A percentile compares a stretch with the other conserved stretches of the same genome.
These are phyloP conservation scores for Pisolithus tinctorius DNA, from an alignment of 768 basidiomycete species.

Conservation along the genomic window DNA sequence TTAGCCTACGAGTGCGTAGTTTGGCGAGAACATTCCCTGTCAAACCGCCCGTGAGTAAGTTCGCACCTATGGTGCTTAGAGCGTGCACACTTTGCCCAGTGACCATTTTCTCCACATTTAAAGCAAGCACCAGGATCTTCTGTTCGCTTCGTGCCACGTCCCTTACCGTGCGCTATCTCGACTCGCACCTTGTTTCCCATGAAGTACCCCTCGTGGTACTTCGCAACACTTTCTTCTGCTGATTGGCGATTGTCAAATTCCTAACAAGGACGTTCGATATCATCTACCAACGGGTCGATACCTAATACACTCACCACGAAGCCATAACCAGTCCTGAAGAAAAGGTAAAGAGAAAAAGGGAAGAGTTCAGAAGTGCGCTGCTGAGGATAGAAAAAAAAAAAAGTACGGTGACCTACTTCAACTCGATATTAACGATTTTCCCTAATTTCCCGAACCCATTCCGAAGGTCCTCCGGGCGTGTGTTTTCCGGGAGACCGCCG, in stretches of 20 bases:
- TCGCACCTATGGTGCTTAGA: not conserved
- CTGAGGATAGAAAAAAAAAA: conserved; percentile 4
- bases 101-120: conserved; percentile 78
- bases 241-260: conserved; percentile 80
- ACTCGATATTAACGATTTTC: conserved; percentile 64
- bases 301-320: conserved; percentile 62
- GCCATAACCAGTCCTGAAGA: conserved; percentile 71
- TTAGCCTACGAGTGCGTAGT: conserved; percentile 42
- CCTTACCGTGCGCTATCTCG: conserved; percentile 79
- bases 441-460: conserved; percentile 86
- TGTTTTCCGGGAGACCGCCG: conserved; percentile 83
- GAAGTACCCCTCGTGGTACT: conserved; percentile 85
- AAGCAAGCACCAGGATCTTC: conserved; percentile 88
- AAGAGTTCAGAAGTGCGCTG: conserved; percentile 7
- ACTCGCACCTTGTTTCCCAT: conserved; percentile 93
- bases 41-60: conserved; percentile 1
- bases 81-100: conserved; percentile 74
- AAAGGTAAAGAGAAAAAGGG: conserved; percentile 2
- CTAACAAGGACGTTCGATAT: conserved; percentile 30
- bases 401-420: conserved; percentile 57
- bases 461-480: conserved; percentile 77
- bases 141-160: conserved; percentile 71
- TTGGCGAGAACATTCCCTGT: conserved; percentile 67
- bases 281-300: not conserved
- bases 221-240: conserved; percentile 80